phyloP scores from a whole-genome alignment of 371 early-diverging fungal species.

The Fennellomyces sp. region DNA sequence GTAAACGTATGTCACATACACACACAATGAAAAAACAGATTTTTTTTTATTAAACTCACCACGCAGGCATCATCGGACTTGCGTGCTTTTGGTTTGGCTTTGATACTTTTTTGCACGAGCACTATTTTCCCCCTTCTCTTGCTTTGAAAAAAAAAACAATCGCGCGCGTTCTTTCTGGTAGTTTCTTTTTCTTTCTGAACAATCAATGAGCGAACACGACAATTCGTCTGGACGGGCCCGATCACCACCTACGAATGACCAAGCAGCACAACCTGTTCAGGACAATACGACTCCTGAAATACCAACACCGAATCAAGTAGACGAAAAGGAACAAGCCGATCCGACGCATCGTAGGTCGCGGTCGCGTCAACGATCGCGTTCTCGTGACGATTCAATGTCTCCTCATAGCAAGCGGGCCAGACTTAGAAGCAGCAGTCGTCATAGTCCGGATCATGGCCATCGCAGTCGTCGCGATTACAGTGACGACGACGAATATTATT shows the following conservation, averaged over 20 bases:
- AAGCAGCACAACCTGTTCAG: background rate
- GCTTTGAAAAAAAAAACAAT: no score
- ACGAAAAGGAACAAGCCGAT: background rate
- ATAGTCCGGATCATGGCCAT: background rate
- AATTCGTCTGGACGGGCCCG: background rate
- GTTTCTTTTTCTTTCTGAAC: background rate
- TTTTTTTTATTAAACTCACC: no score
- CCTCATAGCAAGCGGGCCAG: background rate
- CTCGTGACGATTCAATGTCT: constrained; percentile 6
- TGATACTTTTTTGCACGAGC: no score
- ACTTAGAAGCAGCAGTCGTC: background rate
- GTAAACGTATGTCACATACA: no score
- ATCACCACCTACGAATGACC: background rate
- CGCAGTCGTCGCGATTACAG: background rate
- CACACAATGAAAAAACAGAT: no score
- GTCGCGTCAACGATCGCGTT: constrained; percentile 6
- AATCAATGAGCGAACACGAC: background rate
- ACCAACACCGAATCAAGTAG: no score
- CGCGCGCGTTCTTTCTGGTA: background rate
- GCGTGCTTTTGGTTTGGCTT: no score
- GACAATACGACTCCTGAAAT: no score
- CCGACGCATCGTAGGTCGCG: background rate
- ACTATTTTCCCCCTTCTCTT: no score
- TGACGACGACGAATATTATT: constrained; percentile 7
- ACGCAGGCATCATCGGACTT: no score